Conservation (phyloP, 148 eudicot species). For the Vaccinium darrowii region DNA sequence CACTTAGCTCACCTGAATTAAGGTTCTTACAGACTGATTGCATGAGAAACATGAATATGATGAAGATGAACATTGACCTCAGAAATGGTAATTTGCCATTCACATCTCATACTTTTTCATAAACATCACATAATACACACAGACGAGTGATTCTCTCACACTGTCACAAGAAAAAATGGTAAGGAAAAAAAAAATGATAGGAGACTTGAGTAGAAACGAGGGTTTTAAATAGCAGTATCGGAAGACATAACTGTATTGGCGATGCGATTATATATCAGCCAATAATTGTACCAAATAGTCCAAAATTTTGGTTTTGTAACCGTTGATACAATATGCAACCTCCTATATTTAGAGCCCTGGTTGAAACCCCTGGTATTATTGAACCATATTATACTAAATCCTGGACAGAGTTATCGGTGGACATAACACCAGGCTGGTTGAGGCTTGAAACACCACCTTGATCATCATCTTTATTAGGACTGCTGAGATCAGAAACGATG, state of each 20-base stretch:
- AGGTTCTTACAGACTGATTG: background rate
- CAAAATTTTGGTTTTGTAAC: background rate
- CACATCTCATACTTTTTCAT: background rate
- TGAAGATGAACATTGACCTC: background rate
- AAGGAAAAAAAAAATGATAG: background rate
- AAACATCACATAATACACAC: background rate
- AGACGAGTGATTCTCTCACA: background rate
- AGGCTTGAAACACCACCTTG: background rate
- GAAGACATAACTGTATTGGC: background rate
- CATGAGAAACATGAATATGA: background rate
- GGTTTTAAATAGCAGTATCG: background rate
- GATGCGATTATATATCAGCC: background rate
- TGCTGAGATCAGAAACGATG: constrained; percentile 32
- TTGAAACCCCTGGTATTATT: background rate
- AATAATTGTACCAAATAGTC: background rate
- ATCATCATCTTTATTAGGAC: constrained; percentile 16
- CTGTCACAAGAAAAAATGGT: background rate
- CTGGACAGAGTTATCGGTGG: background rate
- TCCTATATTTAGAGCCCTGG: background rate
- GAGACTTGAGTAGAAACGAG: background rate
- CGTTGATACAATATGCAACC: background rate
- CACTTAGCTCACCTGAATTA: background rate
- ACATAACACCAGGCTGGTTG: background rate
- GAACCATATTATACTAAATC: background rate
- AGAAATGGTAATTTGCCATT: background rate